Conservation (phyloP, 345 rosid genomes). For the Lumnitzera littorea region DNA sequence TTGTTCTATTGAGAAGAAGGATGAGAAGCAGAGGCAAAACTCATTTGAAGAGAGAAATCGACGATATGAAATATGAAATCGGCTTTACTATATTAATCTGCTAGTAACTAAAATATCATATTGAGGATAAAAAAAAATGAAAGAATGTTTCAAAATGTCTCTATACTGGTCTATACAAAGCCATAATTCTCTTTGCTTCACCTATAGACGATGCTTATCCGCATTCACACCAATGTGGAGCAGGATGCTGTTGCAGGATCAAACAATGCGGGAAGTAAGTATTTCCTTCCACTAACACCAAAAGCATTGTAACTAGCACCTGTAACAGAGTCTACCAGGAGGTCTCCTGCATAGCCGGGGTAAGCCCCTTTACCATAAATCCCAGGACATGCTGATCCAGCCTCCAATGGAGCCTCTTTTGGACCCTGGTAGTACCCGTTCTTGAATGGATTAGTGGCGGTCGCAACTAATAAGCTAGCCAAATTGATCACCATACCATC, state of each 20-base stretch:
- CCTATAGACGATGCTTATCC: neutral
- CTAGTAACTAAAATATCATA: no score
- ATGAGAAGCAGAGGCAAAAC: no score
- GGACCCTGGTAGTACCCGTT: constrained; percentile 20
- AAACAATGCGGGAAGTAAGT: constrained; percentile 19
- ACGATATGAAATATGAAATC: no score
- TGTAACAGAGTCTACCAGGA: constrained; percentile 10
- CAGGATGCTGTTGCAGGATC: constrained; percentile 14
- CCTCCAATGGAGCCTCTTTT: constrained; percentile 14
- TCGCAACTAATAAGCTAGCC: constrained; percentile 14
- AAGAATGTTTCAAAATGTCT: no score
- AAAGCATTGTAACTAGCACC: constrained; percentile 13
- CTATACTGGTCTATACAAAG: no score
- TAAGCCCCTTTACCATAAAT: constrained; percentile 15
- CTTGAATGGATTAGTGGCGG: constrained; percentile 16
- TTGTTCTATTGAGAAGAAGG: no score
- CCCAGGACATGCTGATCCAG: constrained; percentile 16
- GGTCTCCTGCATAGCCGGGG: constrained; percentile 15
- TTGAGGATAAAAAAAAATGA: no score
- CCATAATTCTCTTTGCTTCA: no score
- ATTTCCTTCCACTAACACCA: constrained; percentile 14
- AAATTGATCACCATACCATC: constrained; percentile 21
- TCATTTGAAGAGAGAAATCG: no score
- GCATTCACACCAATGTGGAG: constrained; percentile 9
- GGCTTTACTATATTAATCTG: no score